Evolutionary conservation across 2,329 filamentous ascomycete species (phyloP), one percentile per base, ranked within the genome.

Genomic region (Arthrobotrys entomopaga): DNA sequence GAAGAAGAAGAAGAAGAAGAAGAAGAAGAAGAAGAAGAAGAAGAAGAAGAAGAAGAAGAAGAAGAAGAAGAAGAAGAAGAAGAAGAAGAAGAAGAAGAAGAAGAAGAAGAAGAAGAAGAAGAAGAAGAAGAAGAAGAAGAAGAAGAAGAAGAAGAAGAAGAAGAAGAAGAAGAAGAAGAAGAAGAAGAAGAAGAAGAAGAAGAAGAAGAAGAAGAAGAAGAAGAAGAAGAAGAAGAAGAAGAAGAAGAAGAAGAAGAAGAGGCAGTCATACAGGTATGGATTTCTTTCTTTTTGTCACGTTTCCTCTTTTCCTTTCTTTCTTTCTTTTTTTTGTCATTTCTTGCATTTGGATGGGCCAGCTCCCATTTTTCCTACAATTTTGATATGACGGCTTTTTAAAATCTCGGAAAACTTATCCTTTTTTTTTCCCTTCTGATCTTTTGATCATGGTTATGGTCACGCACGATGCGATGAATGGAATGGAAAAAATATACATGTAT

Each of bases 401-500:
- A 34, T 34, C 29, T 34, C 29, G 5, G 29, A 10, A n/a, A 34
- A 34, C 29, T 34, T 10, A 42, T 46, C 20, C 48, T 54, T 29
- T 29, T 20, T 7, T 43, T 54, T 26, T 24, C 34, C 6, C 11
- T 10, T 54, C 16, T 20, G 42, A 34, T 46, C 16, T n/a, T 46
- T 46, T 46, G 16, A 5, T n/a, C 42, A 46, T 13, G 19, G 7
- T n/a, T 13, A 46, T 13, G 19, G 7, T 20, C 46, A 20, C 22
- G 49, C 43, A 64, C 26, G 60, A 64, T 46, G 60, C 60, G 48
- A 61, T 61, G 43, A 61, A 57, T 43, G 11, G 56, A 29, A 48
- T 59, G 40, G 56, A 34, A 59, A 34, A 34, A 34, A 10, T 24
- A 59, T 48, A 48, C 42, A 59, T 59, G 53, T 57, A 57, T 57